Percentiles rank a stretch among this genome's conserved stretches.
These are phyloP conservation scores for Xenoacremonium recifei DNA, from an alignment of 2,329 filamentous ascomycete species.

Conservation along the genomic window DNA sequence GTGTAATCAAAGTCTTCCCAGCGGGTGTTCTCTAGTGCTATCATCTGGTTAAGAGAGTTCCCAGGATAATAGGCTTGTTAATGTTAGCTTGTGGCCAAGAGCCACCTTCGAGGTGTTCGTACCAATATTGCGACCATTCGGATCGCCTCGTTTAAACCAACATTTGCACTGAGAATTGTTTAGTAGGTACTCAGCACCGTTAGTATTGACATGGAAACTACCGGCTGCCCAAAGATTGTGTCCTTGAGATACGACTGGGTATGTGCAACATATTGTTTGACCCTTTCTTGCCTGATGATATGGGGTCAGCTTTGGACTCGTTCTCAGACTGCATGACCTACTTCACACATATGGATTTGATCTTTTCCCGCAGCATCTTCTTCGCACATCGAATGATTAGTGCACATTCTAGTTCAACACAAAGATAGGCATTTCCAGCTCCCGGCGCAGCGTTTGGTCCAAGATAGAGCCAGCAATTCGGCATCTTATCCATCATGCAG, in stretches of 20 bases:
- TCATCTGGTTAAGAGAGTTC: conserved; percentile 1
- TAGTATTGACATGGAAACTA: too few relatives aligned
- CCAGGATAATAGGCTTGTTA: background rate
- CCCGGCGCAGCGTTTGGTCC: background rate
- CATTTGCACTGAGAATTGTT: conserved; percentile 1
- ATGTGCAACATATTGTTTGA: conserved; percentile 1
- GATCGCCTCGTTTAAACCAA: conserved; percentile 2
- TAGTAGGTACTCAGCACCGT: too few relatives aligned
- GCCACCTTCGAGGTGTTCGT: background rate
- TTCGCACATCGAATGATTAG: background rate
- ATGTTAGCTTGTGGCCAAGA: background rate
- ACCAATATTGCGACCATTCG: background rate
- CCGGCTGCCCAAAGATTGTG: conserved; percentile 1
- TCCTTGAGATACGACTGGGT: background rate
- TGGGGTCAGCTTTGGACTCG: background rate
- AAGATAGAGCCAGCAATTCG: conserved; percentile 1
- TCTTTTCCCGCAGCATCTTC: conserved; percentile 3
- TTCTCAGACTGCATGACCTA: background rate
- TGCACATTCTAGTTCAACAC: background rate
- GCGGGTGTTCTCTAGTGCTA: background rate
- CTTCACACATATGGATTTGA: conserved; percentile 1
- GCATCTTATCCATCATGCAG: conserved; percentile 3
- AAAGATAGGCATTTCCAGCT: background rate
- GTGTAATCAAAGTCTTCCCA: conserved; percentile 1
- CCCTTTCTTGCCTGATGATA: background rate